phyloP scores from a whole-genome alignment of 768 basidiomycete species.

The Pulveroboletus sp. region DNA sequence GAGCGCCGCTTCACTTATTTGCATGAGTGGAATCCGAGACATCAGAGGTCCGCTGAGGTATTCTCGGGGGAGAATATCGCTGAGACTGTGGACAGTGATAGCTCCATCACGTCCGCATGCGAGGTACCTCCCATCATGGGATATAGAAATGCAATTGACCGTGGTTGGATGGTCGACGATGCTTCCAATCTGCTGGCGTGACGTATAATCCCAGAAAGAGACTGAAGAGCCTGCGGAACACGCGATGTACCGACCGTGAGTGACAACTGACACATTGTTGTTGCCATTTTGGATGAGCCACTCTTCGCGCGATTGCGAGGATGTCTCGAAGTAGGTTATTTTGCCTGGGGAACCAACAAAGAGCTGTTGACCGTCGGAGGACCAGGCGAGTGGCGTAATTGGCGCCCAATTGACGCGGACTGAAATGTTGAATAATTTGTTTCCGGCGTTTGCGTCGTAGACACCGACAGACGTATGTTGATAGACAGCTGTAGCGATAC shows the following conservation, averaged over 20 bases:
- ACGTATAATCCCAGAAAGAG: conserved; percentile 7
- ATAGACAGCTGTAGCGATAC: not conserved
- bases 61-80: not conserved
- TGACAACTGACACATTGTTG: not conserved
- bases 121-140: conserved; percentile 6
- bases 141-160: conserved; percentile 1
- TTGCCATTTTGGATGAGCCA: conserved; percentile 1
- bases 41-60: not conserved
- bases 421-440: not conserved
- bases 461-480: not conserved
- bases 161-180: not conserved
- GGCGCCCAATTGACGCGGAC: not conserved
- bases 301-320: not conserved
- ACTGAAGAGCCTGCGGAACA: conserved; percentile 1
- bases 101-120: conserved; percentile 1
- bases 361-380: not conserved
- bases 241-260: not conserved
- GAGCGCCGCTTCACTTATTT: not conserved
- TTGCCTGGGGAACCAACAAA: not conserved
- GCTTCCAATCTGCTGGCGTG: not conserved
- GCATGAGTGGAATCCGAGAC: not conserved
- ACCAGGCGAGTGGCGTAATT: not conserved
- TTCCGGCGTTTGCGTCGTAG: not conserved
- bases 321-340: not conserved
- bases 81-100: conserved; percentile 2